A percentile compares a stretch with the other conserved stretches of the same genome.
Conservation (phyloP, 2,329 filamentous ascomycete species). For the Ascocoryne sarcoides region DNA sequence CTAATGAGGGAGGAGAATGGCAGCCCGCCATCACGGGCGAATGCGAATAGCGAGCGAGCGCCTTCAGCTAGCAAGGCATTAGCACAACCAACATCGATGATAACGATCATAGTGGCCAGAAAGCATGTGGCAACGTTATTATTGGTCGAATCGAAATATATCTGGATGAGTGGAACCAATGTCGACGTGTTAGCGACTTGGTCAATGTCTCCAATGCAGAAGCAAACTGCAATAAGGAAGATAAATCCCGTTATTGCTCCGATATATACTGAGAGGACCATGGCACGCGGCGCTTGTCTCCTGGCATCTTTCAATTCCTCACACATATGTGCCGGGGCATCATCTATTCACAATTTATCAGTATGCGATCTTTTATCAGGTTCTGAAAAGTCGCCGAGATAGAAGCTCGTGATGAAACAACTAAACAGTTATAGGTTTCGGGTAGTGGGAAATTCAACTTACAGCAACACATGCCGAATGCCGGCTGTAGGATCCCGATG, state of each 20-base stretch:
- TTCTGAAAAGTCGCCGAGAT: too few species aligned
- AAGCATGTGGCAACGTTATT: conserved; percentile 37
- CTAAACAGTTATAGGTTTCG: too few species aligned
- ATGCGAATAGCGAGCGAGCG: conserved; percentile 34
- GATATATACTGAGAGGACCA: conserved; percentile 38
- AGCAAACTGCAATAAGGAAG: conserved; percentile 40
- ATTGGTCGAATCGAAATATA: conserved; percentile 39
- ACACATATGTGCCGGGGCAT: conserved; percentile 42
- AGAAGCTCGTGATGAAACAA: too few species aligned
- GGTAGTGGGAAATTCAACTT: conserved; percentile 7
- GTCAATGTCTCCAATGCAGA: conserved; percentile 42
- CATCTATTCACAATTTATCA: too few species aligned
- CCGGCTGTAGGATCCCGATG: conserved; percentile 44
- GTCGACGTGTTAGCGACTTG: conserved; percentile 34
- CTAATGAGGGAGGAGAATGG: conserved; percentile 38
- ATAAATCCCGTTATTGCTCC: conserved; percentile 40
- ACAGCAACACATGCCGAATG: conserved; percentile 45
- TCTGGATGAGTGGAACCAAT: conserved; percentile 40
- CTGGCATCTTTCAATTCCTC: conserved; percentile 45
- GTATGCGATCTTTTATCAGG: too few species aligned
- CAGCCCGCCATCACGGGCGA: conserved; percentile 43
- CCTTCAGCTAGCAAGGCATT: conserved; percentile 31
- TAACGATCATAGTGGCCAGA: conserved; percentile 37
- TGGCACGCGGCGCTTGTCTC: conserved; percentile 40
- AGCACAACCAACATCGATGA: conserved; percentile 33